These are phyloP conservation scores for Fraxinus americana DNA, from an alignment of 257 asterid genomes.

Conservation along the genomic window DNA sequence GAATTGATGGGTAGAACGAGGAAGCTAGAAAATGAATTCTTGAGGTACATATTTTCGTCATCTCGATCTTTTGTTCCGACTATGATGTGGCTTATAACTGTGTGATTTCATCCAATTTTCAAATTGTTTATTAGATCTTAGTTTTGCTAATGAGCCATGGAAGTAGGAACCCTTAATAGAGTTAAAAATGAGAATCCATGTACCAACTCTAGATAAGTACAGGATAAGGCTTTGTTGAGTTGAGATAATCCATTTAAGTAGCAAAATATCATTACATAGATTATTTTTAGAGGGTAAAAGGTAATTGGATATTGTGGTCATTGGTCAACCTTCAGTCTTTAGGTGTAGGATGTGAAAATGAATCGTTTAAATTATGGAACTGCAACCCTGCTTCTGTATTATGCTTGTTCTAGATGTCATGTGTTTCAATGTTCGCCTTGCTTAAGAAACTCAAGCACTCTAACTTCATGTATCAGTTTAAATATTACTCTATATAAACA, in stretches of 20 bases:
- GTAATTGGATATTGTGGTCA: neutral
- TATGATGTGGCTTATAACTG: neutral
- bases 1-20: conserved; percentile 53
- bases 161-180: neutral
- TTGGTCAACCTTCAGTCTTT: neutral
- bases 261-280: neutral
- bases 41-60: conserved; percentile 52
- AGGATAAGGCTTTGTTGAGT: neutral
- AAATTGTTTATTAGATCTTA: neutral
- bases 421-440: neutral
- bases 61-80: neutral
- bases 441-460: neutral
- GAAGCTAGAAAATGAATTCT: conserved; percentile 62
- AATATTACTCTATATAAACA: neutral
- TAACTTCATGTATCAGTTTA: neutral
- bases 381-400: neutral
- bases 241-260: neutral
- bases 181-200: neutral
- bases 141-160: neutral
- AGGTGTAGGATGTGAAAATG: neutral
- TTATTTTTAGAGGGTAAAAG: neutral
- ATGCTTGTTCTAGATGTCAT: neutral
- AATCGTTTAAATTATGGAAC: neutral
- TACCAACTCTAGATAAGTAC: neutral
- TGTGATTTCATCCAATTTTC: neutral